A percentile compares a stretch with the other conserved stretches of the same genome.
These are phyloP conservation scores for Yamadazyma sp. DNA, from an alignment of 805 yeast genomes.

Conservation along the genomic window DNA sequence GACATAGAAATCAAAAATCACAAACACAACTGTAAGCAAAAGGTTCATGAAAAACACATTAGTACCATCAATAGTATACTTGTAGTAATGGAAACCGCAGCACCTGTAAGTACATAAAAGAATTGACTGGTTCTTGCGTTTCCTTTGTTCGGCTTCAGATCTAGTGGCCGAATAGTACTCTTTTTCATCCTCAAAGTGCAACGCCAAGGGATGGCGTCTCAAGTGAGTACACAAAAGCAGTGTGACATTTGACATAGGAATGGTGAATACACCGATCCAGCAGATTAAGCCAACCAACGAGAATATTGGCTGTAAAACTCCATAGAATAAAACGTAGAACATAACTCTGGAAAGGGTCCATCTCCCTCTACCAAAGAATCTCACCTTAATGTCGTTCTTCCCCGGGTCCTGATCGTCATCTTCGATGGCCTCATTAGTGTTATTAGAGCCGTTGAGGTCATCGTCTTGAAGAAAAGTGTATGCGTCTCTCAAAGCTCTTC, in stretches of 20 bases:
- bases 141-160: slow-evolving; percentile 20
- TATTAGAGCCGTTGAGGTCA: slow-evolving; percentile 18
- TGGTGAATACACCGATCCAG: slow-evolving; percentile 85
- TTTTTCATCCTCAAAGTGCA: slow-evolving; percentile 66
- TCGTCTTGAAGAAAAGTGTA: slow-evolving; percentile 31
- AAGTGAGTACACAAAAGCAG: slow-evolving; percentile 69
- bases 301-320: slow-evolving; percentile 67
- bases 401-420: slow-evolving; percentile 18
- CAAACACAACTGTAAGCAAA: slow-evolving; percentile 74
- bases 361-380: slow-evolving; percentile 87
- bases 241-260: slow-evolving; percentile 88
- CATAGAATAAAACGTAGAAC: slow-evolving; percentile 71
- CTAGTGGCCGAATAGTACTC: slow-evolving; percentile 37
- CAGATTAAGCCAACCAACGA: slow-evolving; percentile 54
- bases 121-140: slow-evolving; percentile 55
- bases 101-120: slow-evolving; percentile 89
- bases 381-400: slow-evolving; percentile 37
- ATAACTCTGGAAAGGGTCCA: slow-evolving; percentile 85
- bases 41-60: slow-evolving; percentile 89
- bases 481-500: slow-evolving; percentile 39
- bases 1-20: slow-evolving; percentile 73
- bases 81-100: slow-evolving; percentile 89
- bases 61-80: slow-evolving; percentile 95
- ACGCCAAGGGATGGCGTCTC: slow-evolving; percentile 86
- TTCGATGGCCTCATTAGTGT: slow-evolving; percentile 17